These are phyloP conservation scores for Plasmodium ovale DNA, from an alignment of 169 alveolate genomes.

Conservation along the genomic window DNA sequence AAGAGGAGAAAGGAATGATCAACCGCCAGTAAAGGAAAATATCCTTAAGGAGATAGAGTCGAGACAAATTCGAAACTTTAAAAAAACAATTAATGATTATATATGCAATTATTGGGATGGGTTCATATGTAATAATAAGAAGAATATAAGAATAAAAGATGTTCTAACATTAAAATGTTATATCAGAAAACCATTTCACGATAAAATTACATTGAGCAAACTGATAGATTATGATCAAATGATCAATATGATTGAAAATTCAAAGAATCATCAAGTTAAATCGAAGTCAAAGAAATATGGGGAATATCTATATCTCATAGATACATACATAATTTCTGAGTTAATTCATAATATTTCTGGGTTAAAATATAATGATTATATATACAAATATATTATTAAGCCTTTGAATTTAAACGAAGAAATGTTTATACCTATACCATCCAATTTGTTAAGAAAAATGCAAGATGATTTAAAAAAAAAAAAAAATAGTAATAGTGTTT, in stretches of 20 bases:
- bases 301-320: slow-evolving; percentile 50
- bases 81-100: slow-evolving; percentile 68
- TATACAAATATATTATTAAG: slow-evolving; percentile 51
- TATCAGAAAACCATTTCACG: slow-evolving; percentile 78
- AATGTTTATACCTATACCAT: slow-evolving; percentile 64
- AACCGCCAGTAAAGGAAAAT: background rate
- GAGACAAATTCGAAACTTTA: slow-evolving; percentile 47
- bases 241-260: slow-evolving; percentile 77
- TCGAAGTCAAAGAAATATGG: slow-evolving; percentile 24
- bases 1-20: background rate
- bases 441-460: slow-evolving; percentile 20
- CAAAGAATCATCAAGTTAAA: slow-evolving; percentile 36
- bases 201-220: slow-evolving; percentile 73
- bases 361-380: slow-evolving; percentile 44
- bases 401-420: slow-evolving; percentile 60
- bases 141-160: slow-evolving; percentile 78
- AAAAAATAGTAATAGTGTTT: background rate
- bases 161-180: slow-evolving; percentile 77
- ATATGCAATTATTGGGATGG: slow-evolving; percentile 84
- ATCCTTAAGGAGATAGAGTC: slow-evolving; percentile 21
- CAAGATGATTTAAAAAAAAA: slow-evolving; percentile 13
- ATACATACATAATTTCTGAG: slow-evolving; percentile 59
- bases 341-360: slow-evolving; percentile 58
- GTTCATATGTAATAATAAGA: slow-evolving; percentile 80
- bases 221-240: slow-evolving; percentile 68